phyloP scores from a whole-genome alignment of 2,329 filamentous ascomycete species.

The Fusarium sambucinum region DNA sequence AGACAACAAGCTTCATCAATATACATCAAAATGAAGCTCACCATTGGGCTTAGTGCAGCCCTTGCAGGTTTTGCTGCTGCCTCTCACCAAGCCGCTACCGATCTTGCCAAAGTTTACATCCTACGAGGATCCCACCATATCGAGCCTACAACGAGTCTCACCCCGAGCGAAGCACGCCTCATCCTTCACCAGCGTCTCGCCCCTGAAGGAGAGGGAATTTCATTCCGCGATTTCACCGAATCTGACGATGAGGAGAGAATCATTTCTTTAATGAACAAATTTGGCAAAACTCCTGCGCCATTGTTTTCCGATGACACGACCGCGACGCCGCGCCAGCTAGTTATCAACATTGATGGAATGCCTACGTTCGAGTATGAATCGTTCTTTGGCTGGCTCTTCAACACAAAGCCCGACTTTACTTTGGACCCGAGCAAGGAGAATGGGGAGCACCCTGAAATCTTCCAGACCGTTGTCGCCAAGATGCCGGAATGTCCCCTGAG shows the following conservation, averaged over 20 bases:
- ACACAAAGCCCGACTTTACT: slow-evolving; percentile 61
- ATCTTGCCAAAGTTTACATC: slow-evolving; percentile 66
- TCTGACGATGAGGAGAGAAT: slow-evolving; percentile 59
- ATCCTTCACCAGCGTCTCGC: slow-evolving; percentile 70
- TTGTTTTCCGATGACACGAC: slow-evolving; percentile 61
- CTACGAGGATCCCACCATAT: slow-evolving; percentile 54
- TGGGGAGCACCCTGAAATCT: slow-evolving; percentile 58
- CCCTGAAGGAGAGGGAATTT: slow-evolving; percentile 61
- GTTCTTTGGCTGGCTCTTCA: slow-evolving; percentile 55
- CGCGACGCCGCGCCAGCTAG: slow-evolving; percentile 63
- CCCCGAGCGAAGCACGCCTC: slow-evolving; percentile 67
- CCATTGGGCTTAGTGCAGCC: slow-evolving; percentile 55
- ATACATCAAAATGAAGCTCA: slow-evolving; percentile 58
- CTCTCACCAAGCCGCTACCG: slow-evolving; percentile 59
- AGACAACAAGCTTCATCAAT: slow-evolving; percentile 51
- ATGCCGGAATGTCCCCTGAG: slow-evolving; percentile 55
- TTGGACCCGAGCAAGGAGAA: slow-evolving; percentile 60
- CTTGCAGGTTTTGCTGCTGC: slow-evolving; percentile 55
- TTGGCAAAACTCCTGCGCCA: slow-evolving; percentile 64
- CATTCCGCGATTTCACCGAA: slow-evolving; percentile 60
- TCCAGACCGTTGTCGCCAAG: slow-evolving; percentile 54
- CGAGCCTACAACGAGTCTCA: slow-evolving; percentile 57
- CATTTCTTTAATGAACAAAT: slow-evolving; percentile 69
- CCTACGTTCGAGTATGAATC: slow-evolving; percentile 58
- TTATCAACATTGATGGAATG: slow-evolving; percentile 71